phyloP scores from a whole-genome alignment of 352 stramenopile species.

The Globisporangium abappressorium region DNA sequence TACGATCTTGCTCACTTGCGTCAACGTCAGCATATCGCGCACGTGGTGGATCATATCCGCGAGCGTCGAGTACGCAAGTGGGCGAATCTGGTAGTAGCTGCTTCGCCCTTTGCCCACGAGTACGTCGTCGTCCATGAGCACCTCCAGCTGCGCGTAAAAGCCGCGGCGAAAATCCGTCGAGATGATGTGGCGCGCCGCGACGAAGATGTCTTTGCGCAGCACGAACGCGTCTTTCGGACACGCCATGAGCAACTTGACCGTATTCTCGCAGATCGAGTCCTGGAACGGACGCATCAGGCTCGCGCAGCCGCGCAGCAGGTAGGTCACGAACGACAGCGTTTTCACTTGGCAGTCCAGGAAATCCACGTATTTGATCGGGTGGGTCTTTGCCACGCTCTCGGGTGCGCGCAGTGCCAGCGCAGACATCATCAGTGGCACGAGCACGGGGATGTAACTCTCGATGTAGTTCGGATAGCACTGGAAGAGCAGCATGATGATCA shows the following conservation, averaged over 20 bases:
- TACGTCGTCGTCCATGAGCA: slow-evolving; percentile 95
- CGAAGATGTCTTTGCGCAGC: slow-evolving; percentile 95
- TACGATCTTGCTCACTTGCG: slow-evolving; percentile 94
- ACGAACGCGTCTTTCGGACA: slow-evolving; percentile 94
- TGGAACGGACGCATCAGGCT: slow-evolving; percentile 94
- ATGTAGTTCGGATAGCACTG: slow-evolving; percentile 97
- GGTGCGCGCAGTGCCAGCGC: slow-evolving; percentile 86
- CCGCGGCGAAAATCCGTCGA: slow-evolving; percentile 96
- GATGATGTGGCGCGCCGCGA: slow-evolving; percentile 95
- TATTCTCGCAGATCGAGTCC: slow-evolving; percentile 92
- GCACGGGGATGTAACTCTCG: slow-evolving; percentile 91
- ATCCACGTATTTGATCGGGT: slow-evolving; percentile 79
- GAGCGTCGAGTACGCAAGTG: slow-evolving; percentile 95
- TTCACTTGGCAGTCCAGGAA: slow-evolving; percentile 97
- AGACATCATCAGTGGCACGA: slow-evolving; percentile 98
- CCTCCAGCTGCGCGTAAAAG: slow-evolving; percentile 94
- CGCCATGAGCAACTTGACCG: slow-evolving; percentile 93
- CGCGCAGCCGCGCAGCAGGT: slow-evolving; percentile 91
- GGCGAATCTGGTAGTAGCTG: slow-evolving; percentile 89
- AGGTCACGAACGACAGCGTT: slow-evolving; percentile 97
- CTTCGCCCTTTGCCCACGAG: slow-evolving; percentile 86
- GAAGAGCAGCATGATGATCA: slow-evolving; percentile 98
- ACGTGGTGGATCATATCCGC: slow-evolving; percentile 98
- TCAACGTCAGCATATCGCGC: slow-evolving; percentile 91
- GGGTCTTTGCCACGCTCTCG: slow-evolving; percentile 45